phyloP scores from a whole-genome alignment of 305 asterid species.

The Petunia hybrid region DNA sequence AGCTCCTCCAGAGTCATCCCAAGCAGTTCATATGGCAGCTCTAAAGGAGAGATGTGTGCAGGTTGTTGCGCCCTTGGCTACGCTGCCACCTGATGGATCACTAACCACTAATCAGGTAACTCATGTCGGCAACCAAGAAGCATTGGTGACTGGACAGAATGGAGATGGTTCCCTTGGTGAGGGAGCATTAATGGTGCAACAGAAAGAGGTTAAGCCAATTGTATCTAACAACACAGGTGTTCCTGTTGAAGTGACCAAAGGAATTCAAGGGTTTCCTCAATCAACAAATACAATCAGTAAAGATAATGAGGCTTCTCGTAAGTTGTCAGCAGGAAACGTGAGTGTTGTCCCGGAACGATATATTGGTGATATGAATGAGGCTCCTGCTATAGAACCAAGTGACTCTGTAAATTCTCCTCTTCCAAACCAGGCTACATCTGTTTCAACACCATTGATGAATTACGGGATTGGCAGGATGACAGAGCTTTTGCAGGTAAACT shows the following conservation, averaged over 20 bases:
- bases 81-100: conserved; percentile 62
- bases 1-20: conserved; percentile 43
- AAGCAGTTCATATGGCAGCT: conserved; percentile 37
- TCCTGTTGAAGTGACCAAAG: conserved; percentile 32
- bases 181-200: conserved; percentile 35
- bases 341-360: conserved; percentile 41
- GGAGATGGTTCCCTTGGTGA: conserved; percentile 39
- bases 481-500: conserved; percentile 83
- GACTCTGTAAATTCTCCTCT: conserved; percentile 35
- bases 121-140: conserved; percentile 45
- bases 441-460: conserved; percentile 52
- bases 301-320: conserved; percentile 25
- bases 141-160: conserved; percentile 42
- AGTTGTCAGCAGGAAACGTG: conserved; percentile 39
- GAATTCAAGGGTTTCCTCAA: conserved; percentile 50
- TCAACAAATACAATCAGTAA: conserved; percentile 36
- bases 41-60: conserved; percentile 64
- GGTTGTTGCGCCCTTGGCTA: conserved; percentile 65
- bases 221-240: conserved; percentile 44
- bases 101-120: conserved; percentile 42
- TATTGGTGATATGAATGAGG: conserved; percentile 37
- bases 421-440: conserved; percentile 38
- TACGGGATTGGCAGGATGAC: conserved; percentile 83
- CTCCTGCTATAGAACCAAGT: conserved; percentile 42
- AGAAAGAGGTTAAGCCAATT: conserved; percentile 41